Evolutionary conservation across 2,329 filamentous ascomycete genomes (phyloP).

Genomic region (Colletotrichum acutatum): DNA sequence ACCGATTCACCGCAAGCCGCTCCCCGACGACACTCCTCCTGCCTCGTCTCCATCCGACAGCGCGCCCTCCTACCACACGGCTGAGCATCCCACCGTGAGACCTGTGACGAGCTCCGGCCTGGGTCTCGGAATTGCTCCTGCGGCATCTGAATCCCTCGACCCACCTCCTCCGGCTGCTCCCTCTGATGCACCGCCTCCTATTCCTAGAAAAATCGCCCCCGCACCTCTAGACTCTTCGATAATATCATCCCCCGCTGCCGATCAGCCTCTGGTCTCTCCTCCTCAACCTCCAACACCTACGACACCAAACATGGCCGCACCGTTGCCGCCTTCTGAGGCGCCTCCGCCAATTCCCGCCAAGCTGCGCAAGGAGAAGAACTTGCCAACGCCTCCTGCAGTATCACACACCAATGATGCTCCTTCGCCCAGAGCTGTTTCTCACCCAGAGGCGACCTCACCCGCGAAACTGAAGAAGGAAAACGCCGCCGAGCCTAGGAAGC

Average conservation of each 20-base stretch:
- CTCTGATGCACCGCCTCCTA: slow-evolving; percentile 29
- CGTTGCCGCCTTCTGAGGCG: slow-evolving; percentile 25
- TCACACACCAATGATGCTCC: neutral
- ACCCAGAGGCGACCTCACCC: slow-evolving; percentile 6
- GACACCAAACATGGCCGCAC: slow-evolving; percentile 14
- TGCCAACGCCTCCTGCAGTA: slow-evolving; percentile 12
- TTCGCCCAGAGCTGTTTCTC: slow-evolving; percentile 18
- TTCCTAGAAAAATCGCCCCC: slow-evolving; percentile 21
- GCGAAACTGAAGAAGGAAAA: slow-evolving; percentile 48
- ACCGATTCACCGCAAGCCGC: slow-evolving; percentile 39
- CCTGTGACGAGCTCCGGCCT: slow-evolving; percentile 18
- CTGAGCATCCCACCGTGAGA: slow-evolving; percentile 14
- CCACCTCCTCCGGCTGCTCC: slow-evolving; percentile 17
- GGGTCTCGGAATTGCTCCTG: slow-evolving; percentile 24
- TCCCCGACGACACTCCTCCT: slow-evolving; percentile 18
- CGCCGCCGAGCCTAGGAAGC: slow-evolving; percentile 40
- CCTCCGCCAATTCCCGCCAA: slow-evolving; percentile 28
- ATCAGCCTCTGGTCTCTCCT: slow-evolving; percentile 11
- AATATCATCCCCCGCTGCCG: neutral
- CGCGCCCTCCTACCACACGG: slow-evolving; percentile 24
- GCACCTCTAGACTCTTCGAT: slow-evolving; percentile 7
- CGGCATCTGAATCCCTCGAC: slow-evolving; percentile 13
- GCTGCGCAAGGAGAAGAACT: slow-evolving; percentile 29
- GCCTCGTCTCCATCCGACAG: slow-evolving; percentile 31
- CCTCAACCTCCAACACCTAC: slow-evolving; percentile 20